These are phyloP conservation scores for Termitomyces sp. DNA, from an alignment of 768 basidiomycete genomes.

Conservation along the genomic window DNA sequence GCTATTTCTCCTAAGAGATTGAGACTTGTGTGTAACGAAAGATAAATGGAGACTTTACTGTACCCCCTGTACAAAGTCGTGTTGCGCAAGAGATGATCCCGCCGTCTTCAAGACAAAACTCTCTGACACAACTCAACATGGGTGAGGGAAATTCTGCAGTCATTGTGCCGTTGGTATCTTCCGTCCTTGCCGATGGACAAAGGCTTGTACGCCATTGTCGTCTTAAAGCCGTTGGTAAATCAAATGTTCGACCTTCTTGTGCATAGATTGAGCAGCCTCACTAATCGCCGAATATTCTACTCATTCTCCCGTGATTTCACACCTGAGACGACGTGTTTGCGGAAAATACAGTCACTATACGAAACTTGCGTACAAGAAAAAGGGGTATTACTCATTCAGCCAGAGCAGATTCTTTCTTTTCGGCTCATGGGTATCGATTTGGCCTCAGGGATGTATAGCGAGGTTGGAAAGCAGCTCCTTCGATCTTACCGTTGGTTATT, in stretches of 20 bases:
- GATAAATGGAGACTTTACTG: constrained; percentile 18
- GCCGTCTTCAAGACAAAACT: constrained; percentile 30
- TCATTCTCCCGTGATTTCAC: constrained; percentile 38
- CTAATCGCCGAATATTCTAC: constrained; percentile 41
- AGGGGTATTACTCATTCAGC: constrained; percentile 43
- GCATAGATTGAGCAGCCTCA: constrained; percentile 35
- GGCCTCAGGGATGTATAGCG: not conserved
- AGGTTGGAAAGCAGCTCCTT: constrained; percentile 17
- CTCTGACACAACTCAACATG: constrained; percentile 49
- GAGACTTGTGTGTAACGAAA: not conserved
- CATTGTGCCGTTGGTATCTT: constrained; percentile 40
- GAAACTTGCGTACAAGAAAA: constrained; percentile 28
- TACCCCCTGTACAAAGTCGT: constrained; percentile 34
- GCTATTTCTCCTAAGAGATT: not conserved
- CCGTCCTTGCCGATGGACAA: constrained; percentile 35
- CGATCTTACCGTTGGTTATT: constrained; percentile 21
- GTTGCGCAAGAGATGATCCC: constrained; percentile 43
- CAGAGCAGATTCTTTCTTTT: constrained; percentile 49
- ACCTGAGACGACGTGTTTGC: constrained; percentile 12
- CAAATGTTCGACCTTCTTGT: constrained; percentile 46
- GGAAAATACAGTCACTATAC: constrained; percentile 25
- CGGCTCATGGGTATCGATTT: constrained; percentile 40
- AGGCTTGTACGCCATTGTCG: constrained; percentile 42
- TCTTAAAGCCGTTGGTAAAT: constrained; percentile 36
- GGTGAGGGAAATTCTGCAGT: constrained; percentile 51